Conservation (phyloP, 345 rosid genomes). For the Durio zibethinus region DNA sequence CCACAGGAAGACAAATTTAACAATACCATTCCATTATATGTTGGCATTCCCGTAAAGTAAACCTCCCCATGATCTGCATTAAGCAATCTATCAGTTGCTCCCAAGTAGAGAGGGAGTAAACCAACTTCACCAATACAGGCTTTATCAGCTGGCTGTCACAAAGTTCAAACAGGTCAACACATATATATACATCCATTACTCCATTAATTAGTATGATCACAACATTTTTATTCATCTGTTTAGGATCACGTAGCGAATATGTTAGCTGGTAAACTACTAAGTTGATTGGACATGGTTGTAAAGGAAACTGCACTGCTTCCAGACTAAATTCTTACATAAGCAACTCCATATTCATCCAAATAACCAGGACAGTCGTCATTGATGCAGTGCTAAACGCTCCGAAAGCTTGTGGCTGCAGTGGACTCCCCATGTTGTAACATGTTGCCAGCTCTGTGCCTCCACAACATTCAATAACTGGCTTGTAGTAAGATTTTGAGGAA, state of each 20-base stretch:
- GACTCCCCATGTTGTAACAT: slow-evolving; percentile 64
- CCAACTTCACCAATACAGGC: slow-evolving; percentile 84
- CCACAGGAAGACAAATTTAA: background rate
- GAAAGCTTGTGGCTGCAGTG: slow-evolving; percentile 81
- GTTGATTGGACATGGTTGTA: background rate
- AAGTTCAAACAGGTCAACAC: slow-evolving; percentile 6
- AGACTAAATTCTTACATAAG: slow-evolving; percentile 43
- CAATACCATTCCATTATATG: slow-evolving; percentile 61
- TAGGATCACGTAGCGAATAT: background rate
- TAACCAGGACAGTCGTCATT: slow-evolving; percentile 70
- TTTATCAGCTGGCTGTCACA: slow-evolving; percentile 65
- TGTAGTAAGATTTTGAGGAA: slow-evolving; percentile 73
- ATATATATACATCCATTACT: background rate
- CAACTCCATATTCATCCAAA: slow-evolving; percentile 67
- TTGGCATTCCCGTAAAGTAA: slow-evolving; percentile 88
- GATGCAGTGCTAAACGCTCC: slow-evolving; percentile 84
- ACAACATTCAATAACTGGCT: slow-evolving; percentile 74
- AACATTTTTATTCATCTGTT: background rate
- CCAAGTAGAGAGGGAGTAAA: slow-evolving; percentile 65
- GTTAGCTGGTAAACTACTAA: background rate
- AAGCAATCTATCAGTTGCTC: slow-evolving; percentile 76
- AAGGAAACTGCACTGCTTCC: background rate
- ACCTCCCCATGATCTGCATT: slow-evolving; percentile 71
- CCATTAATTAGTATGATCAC: background rate
- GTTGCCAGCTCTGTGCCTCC: slow-evolving; percentile 93